Evolutionary conservation across 1,284 basidiomycete genomes (phyloP), one percentile per base, ranked within the genome.

Genomic region (Exobasidium cylindrosporum): DNA sequence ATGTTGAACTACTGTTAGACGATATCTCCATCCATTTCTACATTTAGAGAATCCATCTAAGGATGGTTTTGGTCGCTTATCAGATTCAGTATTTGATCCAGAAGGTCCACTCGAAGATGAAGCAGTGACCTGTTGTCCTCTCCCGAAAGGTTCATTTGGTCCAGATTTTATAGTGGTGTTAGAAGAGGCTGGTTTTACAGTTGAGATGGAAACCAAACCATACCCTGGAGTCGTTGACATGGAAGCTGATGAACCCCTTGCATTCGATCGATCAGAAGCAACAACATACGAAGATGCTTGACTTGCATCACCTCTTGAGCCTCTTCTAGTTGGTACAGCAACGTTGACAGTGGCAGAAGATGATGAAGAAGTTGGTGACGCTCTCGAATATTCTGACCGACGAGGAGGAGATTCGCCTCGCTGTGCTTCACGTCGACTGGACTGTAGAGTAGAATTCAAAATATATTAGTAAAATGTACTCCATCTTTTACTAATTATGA

Each of bases 1-100:
- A 63, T 74, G 66, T 47, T 76, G 73, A 1, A 74, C 70, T 0
- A 76, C 70, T 0, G 69, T 68, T 3, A 76, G 68, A 13, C 66
- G 56, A 58, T 74, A 74, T 47, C 28, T 49, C 44, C 57, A 24
- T 1, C 58, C 58, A 24, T 60, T 44, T 31, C 35, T 30, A 30
- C 26, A 32, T 14, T 24, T 23, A 4, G 58, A 60, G n/a, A 60
- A 31, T 35, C 58, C 58, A 7, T 32, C 29, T 3, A 60, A n/a
- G 13, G 58, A 58, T 5, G 6, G 54, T 54, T 43, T 43, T 7
- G 7, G n/a, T 26, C 10, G 10, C 10, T 11, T 31, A 28, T 40
- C 52, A 21, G 52, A 7, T 4, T 7, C 29, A 7, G 24, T 29
- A 26, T 13, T 40, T n/a, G 52, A 54, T 7, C 13, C 29, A n/a